Base-by-base conservation (phyloP, 192 early-diverging fungal genomes). In the Backusella psychrophila region DNA sequence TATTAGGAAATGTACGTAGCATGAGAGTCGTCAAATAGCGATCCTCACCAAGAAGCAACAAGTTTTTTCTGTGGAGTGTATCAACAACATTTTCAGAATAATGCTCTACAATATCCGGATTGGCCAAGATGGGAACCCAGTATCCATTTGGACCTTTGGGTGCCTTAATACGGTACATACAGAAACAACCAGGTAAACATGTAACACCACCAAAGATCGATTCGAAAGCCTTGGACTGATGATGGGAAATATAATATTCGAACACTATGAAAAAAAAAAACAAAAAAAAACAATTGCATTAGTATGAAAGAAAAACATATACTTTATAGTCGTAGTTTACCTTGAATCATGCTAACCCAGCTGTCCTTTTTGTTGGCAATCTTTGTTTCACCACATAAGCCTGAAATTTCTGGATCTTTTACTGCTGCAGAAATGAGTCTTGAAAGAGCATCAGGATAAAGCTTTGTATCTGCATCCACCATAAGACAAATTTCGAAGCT, bases 21-120 rank as follows among this genome's bases (percentile, higher is more conserved):
- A 98, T 96, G 31, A 98, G 90, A n/a, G 96, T 97, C 12, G 95
- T 90, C 73, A 98, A 86, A 86, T 93, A 98, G 36, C 97, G 95
- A 85, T 98, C 97, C 82, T 98, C 97, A 41, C 96, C 96, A n/a
- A 97, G 87, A 33, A 97, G 84, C 69, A 96, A 79, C 83, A 97
- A 82, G 77, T 98, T 97, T 88, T 98, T 98, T 77, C 94, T 94
- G 88, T 97, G 96, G 38, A 98, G 87, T 19, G 92, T 94, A 59
- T 93, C 89, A 15, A 94, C 93, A 3, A 92, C 87, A 72, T 92
- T 93, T 78, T 93, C 92, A 29, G 93, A 92, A 77, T 94, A 94
- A 77, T 91, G 85, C 69, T 94, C 90, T n/a, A 94, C 91, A 84
- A 94, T 93, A 71, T 94, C 91, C 0, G 92, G 93, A 69, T 93